Conservation (phyloP, 1,284 basidiomycete genomes). For the Cryptococcus sp. region DNA sequence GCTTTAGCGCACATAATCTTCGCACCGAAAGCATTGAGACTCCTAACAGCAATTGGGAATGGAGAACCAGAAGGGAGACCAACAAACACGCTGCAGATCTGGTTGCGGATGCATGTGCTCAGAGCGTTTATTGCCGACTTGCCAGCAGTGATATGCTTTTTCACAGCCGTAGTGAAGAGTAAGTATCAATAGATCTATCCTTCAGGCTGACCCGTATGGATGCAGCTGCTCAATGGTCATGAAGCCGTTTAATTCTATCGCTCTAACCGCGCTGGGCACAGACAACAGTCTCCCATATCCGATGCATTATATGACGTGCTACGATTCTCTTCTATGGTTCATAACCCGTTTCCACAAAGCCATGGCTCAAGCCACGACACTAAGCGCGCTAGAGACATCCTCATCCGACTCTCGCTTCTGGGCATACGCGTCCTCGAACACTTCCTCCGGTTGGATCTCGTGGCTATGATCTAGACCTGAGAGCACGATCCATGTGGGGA, state of each 20-base stretch:
- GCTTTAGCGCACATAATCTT: constrained; percentile 9
- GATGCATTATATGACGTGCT: too few relatives aligned
- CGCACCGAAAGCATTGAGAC: constrained; percentile 4
- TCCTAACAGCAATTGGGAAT: constrained; percentile 4
- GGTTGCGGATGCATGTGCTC: constrained; percentile 7
- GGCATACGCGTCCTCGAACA: too few relatives aligned
- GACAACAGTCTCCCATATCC: too few relatives aligned
- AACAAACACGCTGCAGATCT: background rate
- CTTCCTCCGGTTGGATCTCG: constrained; percentile 9
- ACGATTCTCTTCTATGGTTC: too few relatives aligned
- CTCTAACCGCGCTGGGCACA: too few relatives aligned
- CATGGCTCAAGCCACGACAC: too few relatives aligned
- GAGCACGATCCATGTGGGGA: constrained; percentile 31
- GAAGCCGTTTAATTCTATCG: too few relatives aligned
- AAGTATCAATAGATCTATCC: background rate
- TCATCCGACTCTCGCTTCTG: too few relatives aligned
- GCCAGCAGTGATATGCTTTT: constrained; percentile 7
- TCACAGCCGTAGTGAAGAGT: constrained; percentile 2
- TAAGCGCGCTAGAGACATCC: too few relatives aligned
- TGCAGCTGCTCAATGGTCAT: too few relatives aligned
- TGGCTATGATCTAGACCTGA: constrained; percentile 23
- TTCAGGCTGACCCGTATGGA: too few relatives aligned
- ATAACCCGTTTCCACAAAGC: too few relatives aligned
- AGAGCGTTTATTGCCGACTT: constrained; percentile 9
- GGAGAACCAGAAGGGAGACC: constrained; percentile 6